Evolutionary conservation across 2,329 filamentous ascomycete genomes (phyloP), one percentile per base, ranked within the genome.

Genomic region (Aspergillus melleus): DNA sequence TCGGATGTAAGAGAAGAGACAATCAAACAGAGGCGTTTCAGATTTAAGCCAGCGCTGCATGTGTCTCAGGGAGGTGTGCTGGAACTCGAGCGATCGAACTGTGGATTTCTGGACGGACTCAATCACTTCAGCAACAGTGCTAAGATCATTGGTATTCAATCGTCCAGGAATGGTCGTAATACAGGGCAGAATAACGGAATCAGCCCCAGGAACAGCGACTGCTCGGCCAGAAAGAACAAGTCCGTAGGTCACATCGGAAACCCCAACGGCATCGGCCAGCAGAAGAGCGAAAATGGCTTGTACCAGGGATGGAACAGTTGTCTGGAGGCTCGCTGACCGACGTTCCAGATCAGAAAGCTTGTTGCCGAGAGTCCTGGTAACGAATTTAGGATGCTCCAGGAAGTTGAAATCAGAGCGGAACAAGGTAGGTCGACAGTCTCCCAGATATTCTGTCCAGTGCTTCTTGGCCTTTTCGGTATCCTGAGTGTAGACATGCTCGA

Each of bases 81-180:
- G 74, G 53, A 68, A 74, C 29, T 74, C 71, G 6, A 76, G 64
- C 1, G 72, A 72, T 22, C 64, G 61, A n/a, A 66, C 65, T 11
- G 62, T 66, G 26, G 61, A 62, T 39, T 66, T 65, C 32, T 71
- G 71, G 20, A 72, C 61, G 3, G 55, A 32, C 11, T 54, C 54
- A 20, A 74, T 59, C 1, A 70, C 61, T 1, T 73, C 68, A 9
- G 57, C 58, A 19, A 72, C 61, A 0, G 66, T 70, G 2, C 42
- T n/a, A 12, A 70, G 46, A 5, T 60, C 57, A 2, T 53, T 55
- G 11, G 70, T 64, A 50, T 69, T 64, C 10, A 77, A 66, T n/a
- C 74, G 71, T 26, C 68, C 69, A 2, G 75, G 74, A 20, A 77
- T 69, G 5, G 75, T 77, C 2, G 71, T 74, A 44, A 77, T 74